Evolutionary conservation across 441 rosid genomes (phyloP).

Genomic region (Jatropha multifida): DNA sequence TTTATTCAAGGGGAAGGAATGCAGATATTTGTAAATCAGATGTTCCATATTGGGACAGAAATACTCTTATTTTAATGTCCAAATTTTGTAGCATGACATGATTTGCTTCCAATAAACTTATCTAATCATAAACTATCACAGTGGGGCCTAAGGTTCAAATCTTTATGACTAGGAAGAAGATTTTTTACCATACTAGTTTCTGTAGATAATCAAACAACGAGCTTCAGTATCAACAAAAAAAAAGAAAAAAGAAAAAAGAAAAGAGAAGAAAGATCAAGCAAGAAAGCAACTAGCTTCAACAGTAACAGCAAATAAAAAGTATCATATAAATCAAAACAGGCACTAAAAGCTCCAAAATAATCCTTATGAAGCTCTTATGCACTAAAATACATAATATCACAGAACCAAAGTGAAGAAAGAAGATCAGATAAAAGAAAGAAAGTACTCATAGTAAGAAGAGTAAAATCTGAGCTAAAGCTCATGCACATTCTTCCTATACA

Average conservation of each 20-base stretch:
- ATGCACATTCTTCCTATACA: constrained; percentile 22
- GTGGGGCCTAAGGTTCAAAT: no score
- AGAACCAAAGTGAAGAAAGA: neutral
- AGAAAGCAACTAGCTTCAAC: neutral
- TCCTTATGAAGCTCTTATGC: constrained; percentile 18
- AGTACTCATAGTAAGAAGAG: neutral
- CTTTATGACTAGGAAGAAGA: no score
- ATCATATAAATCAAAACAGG: constrained; percentile 18
- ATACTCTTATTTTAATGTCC: no score
- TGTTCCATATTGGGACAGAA: neutral
- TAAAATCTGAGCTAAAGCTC: constrained; percentile 2
- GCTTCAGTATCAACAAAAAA: no score
- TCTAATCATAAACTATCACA: no score
- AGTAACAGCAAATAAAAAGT: constrained; percentile 2
- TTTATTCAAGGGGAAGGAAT: neutral
- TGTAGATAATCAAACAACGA: no score
- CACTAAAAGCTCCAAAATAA: constrained; percentile 11
- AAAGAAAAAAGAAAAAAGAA: neutral
- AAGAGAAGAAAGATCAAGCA: neutral
- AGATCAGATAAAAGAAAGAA: constrained; percentile 3
- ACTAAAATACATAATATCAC: constrained; percentile 6
- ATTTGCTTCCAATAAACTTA: no score
- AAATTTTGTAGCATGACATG: no score
- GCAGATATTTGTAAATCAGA: neutral
- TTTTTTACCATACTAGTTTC: no score